A percentile compares a stretch with the other conserved stretches of the same genome.
phyloP scores from a whole-genome alignment of 768 basidiomycete genomes.

The Leucosporidium scottii region DNA sequence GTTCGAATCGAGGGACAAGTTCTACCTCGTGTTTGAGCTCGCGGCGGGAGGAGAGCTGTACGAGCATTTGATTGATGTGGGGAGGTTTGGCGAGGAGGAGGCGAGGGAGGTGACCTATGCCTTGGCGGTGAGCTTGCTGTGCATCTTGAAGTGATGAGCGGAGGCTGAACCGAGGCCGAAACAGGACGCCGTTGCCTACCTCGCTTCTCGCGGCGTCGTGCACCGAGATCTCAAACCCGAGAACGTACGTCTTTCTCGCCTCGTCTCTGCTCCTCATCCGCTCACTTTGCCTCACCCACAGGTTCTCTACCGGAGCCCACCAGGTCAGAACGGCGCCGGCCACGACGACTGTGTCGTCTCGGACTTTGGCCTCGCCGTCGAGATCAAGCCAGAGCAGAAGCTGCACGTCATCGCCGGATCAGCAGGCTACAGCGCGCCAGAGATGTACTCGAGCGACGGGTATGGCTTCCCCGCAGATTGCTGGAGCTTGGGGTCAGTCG shows the following conservation, averaged over 20 bases:
- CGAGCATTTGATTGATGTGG: constrained; percentile 73
- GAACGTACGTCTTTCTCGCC: constrained; percentile 55
- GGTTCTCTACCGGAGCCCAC: constrained; percentile 32
- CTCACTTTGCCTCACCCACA: not conserved
- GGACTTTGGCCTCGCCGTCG: constrained; percentile 30
- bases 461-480: constrained; percentile 27
- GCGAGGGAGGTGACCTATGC: constrained; percentile 27
- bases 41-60: constrained; percentile 95
- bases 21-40: constrained; percentile 92
- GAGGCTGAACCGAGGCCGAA: not conserved
- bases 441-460: constrained; percentile 10
- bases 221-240: constrained; percentile 60
- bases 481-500: constrained; percentile 26
- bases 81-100: constrained; percentile 26
- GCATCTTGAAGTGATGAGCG: not conserved
- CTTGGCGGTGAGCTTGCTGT: constrained; percentile 6
- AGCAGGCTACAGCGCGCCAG: constrained; percentile 28
- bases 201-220: constrained; percentile 80
- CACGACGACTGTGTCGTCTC: constrained; percentile 32
- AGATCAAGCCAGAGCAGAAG: not conserved
- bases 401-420: constrained; percentile 19
- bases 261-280: not conserved
- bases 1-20: constrained; percentile 25
- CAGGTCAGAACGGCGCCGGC: constrained; percentile 20
- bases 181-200: constrained; percentile 89